Conservation (phyloP, 768 basidiomycete genomes). For the Calvatia gigantea region DNA sequence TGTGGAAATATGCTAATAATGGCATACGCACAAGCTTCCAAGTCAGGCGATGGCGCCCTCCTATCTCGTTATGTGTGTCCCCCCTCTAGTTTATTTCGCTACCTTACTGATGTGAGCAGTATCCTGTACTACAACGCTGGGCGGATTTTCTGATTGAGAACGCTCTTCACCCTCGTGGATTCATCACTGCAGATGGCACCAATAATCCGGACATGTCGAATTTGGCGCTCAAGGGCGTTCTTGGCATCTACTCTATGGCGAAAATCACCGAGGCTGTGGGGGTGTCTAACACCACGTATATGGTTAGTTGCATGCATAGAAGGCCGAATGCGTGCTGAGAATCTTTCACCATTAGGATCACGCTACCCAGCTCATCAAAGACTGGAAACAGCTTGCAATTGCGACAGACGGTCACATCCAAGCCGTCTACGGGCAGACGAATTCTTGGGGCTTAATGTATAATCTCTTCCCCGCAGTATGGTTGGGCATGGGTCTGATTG, state of each 20-base stretch:
- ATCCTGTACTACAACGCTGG: slow-evolving; percentile 46
- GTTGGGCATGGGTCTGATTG: slow-evolving; percentile 36
- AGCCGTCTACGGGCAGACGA: slow-evolving; percentile 16
- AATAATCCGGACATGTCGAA: slow-evolving; percentile 44
- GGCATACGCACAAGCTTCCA: slow-evolving; percentile 36
- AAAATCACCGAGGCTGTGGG: slow-evolving; percentile 36
- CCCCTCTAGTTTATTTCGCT: neutral
- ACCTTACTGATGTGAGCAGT: slow-evolving; percentile 24
- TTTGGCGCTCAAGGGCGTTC: slow-evolving; percentile 58
- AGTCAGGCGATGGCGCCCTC: slow-evolving; percentile 31
- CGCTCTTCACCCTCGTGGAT: slow-evolving; percentile 22
- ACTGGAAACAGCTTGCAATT: slow-evolving; percentile 15
- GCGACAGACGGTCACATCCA: slow-evolving; percentile 13
- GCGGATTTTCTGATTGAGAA: slow-evolving; percentile 42
- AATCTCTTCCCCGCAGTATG: slow-evolving; percentile 51
- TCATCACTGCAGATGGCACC: slow-evolving; percentile 9
- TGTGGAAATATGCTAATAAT: slow-evolving; percentile 61
- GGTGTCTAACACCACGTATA: slow-evolving; percentile 9
- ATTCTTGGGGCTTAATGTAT: slow-evolving; percentile 42
- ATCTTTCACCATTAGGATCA: neutral
- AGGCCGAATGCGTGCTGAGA: no score
- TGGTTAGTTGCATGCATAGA: slow-evolving; percentile 9
- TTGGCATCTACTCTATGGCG: slow-evolving; percentile 52
- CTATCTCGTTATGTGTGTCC: slow-evolving; percentile 33
- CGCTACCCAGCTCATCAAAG: neutral